Evolutionary conservation across 2,329 filamentous ascomycete genomes (phyloP).

Genomic region (Pseudogymnoascus sp.): DNA sequence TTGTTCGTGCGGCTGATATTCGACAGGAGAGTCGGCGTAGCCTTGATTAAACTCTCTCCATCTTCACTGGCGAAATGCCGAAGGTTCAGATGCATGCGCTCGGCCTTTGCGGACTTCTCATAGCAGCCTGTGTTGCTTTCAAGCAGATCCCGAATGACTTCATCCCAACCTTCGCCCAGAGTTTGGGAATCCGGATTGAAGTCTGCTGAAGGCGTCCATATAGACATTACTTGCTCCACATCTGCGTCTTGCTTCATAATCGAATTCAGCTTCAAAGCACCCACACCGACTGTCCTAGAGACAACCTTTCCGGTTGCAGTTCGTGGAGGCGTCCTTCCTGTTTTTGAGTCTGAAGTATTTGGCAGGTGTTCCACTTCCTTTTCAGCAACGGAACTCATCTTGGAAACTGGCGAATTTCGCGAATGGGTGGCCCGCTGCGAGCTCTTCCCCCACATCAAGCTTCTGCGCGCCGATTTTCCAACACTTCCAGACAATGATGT

Average conservation of each 20-base stretch:
- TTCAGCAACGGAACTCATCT: slow-evolving; percentile 46
- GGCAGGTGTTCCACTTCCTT: not conserved
- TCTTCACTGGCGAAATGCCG: slow-evolving; percentile 73
- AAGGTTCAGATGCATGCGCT: slow-evolving; percentile 72
- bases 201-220: slow-evolving; percentile 63
- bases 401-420: slow-evolving; percentile 38
- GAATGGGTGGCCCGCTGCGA: slow-evolving; percentile 49
- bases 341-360: not conserved
- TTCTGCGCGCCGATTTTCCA: slow-evolving; percentile 53
- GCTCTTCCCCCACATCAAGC: slow-evolving; percentile 65
- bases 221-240: slow-evolving; percentile 65
- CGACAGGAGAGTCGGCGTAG: slow-evolving; percentile 81
- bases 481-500: slow-evolving; percentile 42
- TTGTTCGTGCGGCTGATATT: slow-evolving; percentile 75
- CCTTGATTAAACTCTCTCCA: slow-evolving; percentile 72
- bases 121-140: slow-evolving; percentile 68
- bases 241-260: slow-evolving; percentile 68
- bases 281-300: slow-evolving; percentile 68
- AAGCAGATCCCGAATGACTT: slow-evolving; percentile 66
- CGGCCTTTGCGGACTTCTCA: slow-evolving; percentile 64
- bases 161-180: slow-evolving; percentile 62
- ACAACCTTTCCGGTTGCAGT: slow-evolving; percentile 48
- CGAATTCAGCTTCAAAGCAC: slow-evolving; percentile 68
- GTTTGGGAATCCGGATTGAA: slow-evolving; percentile 49
- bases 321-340: slow-evolving; percentile 39